Base-by-base conservation (phyloP, 805 yeast species). In the Yamadazyma olivae region DNA sequence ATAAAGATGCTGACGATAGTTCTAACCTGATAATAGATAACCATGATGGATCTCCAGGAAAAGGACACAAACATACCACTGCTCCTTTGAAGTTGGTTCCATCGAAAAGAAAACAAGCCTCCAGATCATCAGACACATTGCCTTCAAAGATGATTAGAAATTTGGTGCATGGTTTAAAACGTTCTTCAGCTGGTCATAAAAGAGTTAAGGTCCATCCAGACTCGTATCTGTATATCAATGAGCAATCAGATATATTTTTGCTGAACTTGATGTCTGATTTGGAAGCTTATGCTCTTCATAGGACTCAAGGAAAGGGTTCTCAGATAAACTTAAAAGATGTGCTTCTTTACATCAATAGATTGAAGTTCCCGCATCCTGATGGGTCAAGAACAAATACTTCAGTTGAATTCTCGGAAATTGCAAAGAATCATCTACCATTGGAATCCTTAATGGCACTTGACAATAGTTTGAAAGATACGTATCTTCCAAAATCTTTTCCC, bases 241-340 rank as follows among this genome's bases (percentile, higher is more conserved):
- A 41, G 12, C 56, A 54, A 35, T 59, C 70, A 0, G 57, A 57
- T 24, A 49, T 49, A 20, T 66, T 67, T 37, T 39, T 67, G 18
- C 41, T 37, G 22, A 50, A 50, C 14, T 33, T 67, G n/a, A 50
- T 62, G 44, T 23, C 34, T 3, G 71, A 66, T 37, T 47, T 67
- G 35, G 51, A 50, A 23, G 66, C 65, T 3, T 67, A 61, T 44
- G 64, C 70, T 12, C 39, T 39, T 6, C 73, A 67, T 43, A 36
- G 61, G 30, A 39, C 50, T 4, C 37, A 38, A 25, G 46, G 57
- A 13, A 48, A 41, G 9, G 43, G 44, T 8, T 32, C 33, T 7
- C 56, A 21, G 26, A 59, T 67, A n/a, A 47, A 48, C 29, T 48
- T 65, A 29, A 50, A 48, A 14, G 73, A 67, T 44, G 64, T 61